A percentile compares a stretch with the other conserved stretches of the same genome.
These are phyloP conservation scores for Priceomyces carsonii DNA, from an alignment of 805 yeast genomes.

Conservation along the genomic window DNA sequence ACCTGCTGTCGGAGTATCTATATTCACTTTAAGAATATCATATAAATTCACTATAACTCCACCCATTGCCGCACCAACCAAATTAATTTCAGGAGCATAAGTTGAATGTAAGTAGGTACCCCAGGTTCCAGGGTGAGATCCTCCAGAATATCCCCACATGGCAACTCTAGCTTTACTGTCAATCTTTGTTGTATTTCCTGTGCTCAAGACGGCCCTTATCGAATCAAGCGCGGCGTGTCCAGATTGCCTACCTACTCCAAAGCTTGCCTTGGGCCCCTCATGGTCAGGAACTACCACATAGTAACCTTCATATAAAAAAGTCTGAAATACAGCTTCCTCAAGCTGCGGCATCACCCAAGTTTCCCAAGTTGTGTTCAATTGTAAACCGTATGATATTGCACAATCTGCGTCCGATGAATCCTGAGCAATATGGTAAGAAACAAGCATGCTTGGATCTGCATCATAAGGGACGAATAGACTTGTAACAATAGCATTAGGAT, in stretches of 20 bases:
- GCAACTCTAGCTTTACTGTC: conserved; percentile 17
- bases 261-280: conserved; percentile 27
- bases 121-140: conserved; percentile 31
- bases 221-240: conserved; percentile 27
- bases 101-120: conserved; percentile 25
- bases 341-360: conserved; percentile 15
- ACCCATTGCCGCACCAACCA: conserved; percentile 29
- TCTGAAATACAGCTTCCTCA: conserved; percentile 16
- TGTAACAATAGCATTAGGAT: conserved; percentile 17
- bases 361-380: conserved; percentile 11
- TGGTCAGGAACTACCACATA: conserved; percentile 25
- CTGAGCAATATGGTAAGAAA: conserved; percentile 24
- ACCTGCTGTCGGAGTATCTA: conserved; percentile 24
- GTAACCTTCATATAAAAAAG: conserved; percentile 14
- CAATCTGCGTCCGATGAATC: conserved; percentile 20
- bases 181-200: conserved; percentile 18
- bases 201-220: conserved; percentile 21
- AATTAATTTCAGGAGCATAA: conserved; percentile 28
- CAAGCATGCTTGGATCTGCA: conserved; percentile 20
- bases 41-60: conserved; percentile 28
- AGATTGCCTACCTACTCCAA: conserved; percentile 21
- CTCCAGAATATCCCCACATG: conserved; percentile 35
- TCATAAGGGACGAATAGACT: conserved; percentile 23
- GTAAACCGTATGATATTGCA: conserved; percentile 21
- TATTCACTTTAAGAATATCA: conserved; percentile 17